Evolutionary conservation across 495 filamentous ascomycete genomes (phyloP).

Genomic region (Annulohypoxylon moriforme): DNA sequence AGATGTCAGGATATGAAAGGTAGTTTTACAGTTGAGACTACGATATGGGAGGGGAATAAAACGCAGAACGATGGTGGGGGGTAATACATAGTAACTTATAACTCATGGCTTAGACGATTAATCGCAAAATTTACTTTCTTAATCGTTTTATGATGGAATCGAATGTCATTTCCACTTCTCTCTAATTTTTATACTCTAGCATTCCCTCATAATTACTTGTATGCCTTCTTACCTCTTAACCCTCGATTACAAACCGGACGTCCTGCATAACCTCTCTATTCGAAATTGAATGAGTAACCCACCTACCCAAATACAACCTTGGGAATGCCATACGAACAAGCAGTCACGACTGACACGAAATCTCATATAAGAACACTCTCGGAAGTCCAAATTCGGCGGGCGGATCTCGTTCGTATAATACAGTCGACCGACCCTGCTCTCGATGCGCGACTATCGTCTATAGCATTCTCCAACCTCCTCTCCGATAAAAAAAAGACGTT

Average conservation of each 20-base stretch:
- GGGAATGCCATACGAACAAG: too few relatives aligned
- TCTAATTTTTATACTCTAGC: background rate
- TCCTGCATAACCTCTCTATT: background rate
- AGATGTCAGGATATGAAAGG: slow-evolving; percentile 77
- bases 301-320: too few relatives aligned
- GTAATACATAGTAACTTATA: background rate
- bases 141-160: background rate
- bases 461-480: slow-evolving; percentile 17
- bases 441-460: slow-evolving; percentile 26
- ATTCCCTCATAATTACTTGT: background rate
- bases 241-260: background rate
- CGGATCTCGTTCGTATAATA: slow-evolving; percentile 37
- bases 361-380: slow-evolving; percentile 19
- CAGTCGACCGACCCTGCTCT: slow-evolving; percentile 28
- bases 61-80: slow-evolving; percentile 16
- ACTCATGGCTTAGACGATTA: background rate
- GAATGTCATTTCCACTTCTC: background rate
- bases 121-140: background rate
- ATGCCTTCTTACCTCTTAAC: background rate
- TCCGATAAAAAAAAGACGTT: slow-evolving; percentile 5
- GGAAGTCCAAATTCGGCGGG: slow-evolving; percentile 36
- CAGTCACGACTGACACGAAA: background rate
- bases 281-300: too few relatives aligned
- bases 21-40: slow-evolving; percentile 82
- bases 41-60: slow-evolving; percentile 71